phyloP scores from a whole-genome alignment of 2,329 filamentous ascomycete species.

The Ceratocystis eucalypticola region DNA sequence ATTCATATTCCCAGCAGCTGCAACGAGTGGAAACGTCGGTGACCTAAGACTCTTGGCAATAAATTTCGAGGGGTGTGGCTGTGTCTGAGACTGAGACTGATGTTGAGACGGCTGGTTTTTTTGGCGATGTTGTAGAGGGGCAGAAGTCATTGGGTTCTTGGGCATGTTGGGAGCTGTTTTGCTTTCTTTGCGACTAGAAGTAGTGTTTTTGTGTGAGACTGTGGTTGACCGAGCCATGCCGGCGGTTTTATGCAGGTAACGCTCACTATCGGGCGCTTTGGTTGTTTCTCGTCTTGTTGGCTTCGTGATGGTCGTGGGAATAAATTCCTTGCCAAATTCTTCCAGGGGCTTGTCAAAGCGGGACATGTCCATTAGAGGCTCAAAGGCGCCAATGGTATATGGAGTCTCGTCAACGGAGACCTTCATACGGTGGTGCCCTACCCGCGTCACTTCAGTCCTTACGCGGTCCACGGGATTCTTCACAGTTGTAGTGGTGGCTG shows the following conservation, averaged over 20 bases:
- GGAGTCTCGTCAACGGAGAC: constrained; percentile 37
- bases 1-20: constrained; percentile 12
- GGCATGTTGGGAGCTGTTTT: background rate
- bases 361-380: constrained; percentile 51
- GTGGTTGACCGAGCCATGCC: constrained; percentile 8
- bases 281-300: constrained; percentile 11
- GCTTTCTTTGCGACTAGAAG: constrained; percentile 16
- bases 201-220: constrained; percentile 9
- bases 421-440: constrained; percentile 27
- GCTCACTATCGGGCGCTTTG: constrained; percentile 12
- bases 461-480: constrained; percentile 3
- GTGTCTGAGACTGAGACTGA: constrained; percentile 4
- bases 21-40: constrained; percentile 11
- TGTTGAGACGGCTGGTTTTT: background rate
- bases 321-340: constrained; percentile 35
- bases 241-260: background rate
- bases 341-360: constrained; percentile 42
- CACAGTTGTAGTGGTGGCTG: background rate
- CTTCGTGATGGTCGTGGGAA: constrained; percentile 19
- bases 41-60: constrained; percentile 1
- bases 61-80: constrained; percentile 2
- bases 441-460: constrained; percentile 9
- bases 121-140: constrained; percentile 1
- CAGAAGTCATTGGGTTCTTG: background rate
- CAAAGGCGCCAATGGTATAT: constrained; percentile 54